phyloP scores from a whole-genome alignment of 1,284 basidiomycete species.

The Filobasidium uniguttulatum region DNA sequence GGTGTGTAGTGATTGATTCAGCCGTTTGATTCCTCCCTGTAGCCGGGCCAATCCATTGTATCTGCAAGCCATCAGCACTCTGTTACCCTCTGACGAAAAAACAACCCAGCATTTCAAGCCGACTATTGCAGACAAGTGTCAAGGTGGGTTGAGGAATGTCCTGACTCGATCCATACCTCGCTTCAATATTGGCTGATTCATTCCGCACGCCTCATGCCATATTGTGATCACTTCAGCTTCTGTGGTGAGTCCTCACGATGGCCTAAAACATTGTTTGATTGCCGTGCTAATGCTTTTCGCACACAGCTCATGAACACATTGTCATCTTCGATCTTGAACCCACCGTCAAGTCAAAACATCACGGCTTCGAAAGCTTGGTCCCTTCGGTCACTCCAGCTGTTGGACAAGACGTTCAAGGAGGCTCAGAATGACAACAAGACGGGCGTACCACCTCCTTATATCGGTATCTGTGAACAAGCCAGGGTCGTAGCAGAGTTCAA shows the following conservation, averaged over 20 bases:
- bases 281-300: neutral
- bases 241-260: conserved; percentile 18
- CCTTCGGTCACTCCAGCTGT: conserved; percentile 26
- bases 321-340: conserved; percentile 29
- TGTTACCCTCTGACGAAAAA: conserved; percentile 26
- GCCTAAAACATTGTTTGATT: neutral
- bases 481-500: conserved; percentile 30
- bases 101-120: conserved; percentile 11
- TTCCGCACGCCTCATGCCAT: no score
- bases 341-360: conserved; percentile 23
- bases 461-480: conserved; percentile 25
- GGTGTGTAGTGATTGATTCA: neutral
- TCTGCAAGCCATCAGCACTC: conserved; percentile 30
- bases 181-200: neutral
- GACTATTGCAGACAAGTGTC: conserved; percentile 28
- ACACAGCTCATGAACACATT: conserved; percentile 33
- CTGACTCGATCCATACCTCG: neutral
- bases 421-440: neutral
- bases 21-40: neutral
- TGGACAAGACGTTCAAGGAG: conserved; percentile 23
- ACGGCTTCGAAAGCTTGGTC: conserved; percentile 32
- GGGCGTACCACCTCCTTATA: conserved; percentile 17
- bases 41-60: conserved; percentile 29
- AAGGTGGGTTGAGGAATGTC: conserved; percentile 18
- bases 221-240: conserved; percentile 15